These are phyloP conservation scores for Passiflora organensis DNA, from an alignment of 345 rosid genomes.

Conservation along the genomic window DNA sequence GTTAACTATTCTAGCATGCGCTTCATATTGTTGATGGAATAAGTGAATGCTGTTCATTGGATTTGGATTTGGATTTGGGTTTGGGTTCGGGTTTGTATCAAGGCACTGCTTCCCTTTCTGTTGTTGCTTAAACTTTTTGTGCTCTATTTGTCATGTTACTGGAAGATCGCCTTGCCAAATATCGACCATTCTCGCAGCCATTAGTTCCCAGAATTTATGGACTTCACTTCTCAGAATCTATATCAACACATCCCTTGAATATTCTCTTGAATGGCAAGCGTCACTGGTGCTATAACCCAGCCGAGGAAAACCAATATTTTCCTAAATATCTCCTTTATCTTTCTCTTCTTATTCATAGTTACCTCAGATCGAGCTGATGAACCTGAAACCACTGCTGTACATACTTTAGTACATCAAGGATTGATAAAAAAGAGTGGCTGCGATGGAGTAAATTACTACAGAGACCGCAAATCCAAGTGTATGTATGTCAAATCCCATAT, in stretches of 20 bases:
- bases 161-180: no score
- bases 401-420: slow-evolving; percentile 12
- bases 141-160: not conserved
- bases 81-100: no score
- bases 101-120: not conserved
- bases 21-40: no score
- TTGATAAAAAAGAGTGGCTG: slow-evolving; percentile 24
- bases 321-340: slow-evolving; percentile 49
- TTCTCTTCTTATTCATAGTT: slow-evolving; percentile 31
- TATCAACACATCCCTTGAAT: not conserved
- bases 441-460: slow-evolving; percentile 31
- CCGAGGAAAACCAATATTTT: slow-evolving; percentile 33
- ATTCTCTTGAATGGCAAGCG: slow-evolving; percentile 37
- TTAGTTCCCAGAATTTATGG: no score
- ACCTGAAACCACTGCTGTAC: not conserved
- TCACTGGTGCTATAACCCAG: slow-evolving; percentile 11
- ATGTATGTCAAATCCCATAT: slow-evolving; percentile 46
- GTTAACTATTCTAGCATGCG: no score
- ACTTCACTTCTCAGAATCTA: no score
- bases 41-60: no score
- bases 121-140: not conserved
- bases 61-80: no score
- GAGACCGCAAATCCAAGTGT: slow-evolving; percentile 53
- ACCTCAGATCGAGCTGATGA: slow-evolving; percentile 16
- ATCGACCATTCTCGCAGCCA: no score